A percentile compares a stretch with the other conserved stretches of the same genome.
Conservation (phyloP, 176 grass and related monocot species). For the Leersia perrieri region DNA sequence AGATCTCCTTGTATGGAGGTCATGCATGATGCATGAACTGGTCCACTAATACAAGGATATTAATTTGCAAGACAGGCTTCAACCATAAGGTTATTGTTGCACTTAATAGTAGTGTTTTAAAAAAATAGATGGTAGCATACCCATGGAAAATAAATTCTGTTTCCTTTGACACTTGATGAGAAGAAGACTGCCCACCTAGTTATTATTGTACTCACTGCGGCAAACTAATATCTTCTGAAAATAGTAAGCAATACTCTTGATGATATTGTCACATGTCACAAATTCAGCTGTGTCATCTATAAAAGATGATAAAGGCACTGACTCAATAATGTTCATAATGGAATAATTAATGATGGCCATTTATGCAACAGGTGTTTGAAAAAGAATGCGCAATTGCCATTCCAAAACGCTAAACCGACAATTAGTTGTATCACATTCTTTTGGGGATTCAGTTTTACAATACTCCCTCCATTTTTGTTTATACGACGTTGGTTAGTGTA, state of each 20-base stretch:
- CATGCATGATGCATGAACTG: background rate
- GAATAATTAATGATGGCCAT: background rate
- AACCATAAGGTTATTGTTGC: background rate
- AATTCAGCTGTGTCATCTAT: background rate
- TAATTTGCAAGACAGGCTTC: background rate
- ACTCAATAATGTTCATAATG: background rate
- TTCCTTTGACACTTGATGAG: background rate
- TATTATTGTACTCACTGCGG: background rate
- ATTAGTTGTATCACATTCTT: background rate
- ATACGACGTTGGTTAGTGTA: no score
- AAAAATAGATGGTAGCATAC: background rate
- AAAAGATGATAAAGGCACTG: background rate
- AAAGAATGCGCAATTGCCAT: constrained; percentile 9
- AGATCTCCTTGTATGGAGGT: background rate
- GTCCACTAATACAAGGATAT: background rate
- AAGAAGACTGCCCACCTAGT: background rate
- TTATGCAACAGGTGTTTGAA: background rate
- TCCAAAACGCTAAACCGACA: background rate
- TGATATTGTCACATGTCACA: background rate
- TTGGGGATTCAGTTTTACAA: background rate
- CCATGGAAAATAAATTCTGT: background rate
- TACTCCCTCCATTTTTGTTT: no score
- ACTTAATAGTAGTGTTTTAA: background rate
- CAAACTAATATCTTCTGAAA: background rate
- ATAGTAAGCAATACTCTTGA: background rate